These are phyloP conservation scores for Phytophthora niederhauseri DNA, from an alignment of 352 stramenopile species.

Conservation along the genomic window DNA sequence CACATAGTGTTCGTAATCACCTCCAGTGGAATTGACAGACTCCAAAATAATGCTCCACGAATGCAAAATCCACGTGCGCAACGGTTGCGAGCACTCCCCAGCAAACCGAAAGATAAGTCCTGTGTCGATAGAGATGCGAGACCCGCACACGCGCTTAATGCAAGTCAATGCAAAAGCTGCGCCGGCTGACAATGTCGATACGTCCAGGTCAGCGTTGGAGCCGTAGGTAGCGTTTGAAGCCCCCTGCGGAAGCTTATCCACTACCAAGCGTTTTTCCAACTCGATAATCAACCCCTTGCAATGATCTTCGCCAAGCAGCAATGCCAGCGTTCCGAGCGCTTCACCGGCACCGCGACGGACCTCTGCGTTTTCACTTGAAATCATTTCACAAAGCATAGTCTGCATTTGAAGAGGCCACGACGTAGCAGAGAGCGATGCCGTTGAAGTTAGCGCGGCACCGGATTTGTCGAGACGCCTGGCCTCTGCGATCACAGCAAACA, in stretches of 20 bases:
- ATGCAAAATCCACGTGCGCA: conserved; percentile 87
- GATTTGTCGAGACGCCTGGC: conserved; percentile 41
- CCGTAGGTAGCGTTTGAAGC: conserved; percentile 33
- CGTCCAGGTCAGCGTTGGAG: conserved; percentile 40
- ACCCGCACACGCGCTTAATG: conserved; percentile 82
- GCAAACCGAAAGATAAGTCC: conserved; percentile 76
- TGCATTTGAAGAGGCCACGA: conserved; percentile 80
- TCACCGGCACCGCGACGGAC: conserved; percentile 80
- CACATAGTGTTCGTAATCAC: conserved; percentile 86
- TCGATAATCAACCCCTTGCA: conserved; percentile 67
- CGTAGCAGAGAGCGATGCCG: conserved; percentile 30
- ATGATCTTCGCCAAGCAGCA: conserved; percentile 52
- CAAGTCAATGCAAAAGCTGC: conserved; percentile 79
- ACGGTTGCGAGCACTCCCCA: conserved; percentile 66
- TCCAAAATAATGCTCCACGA: conserved; percentile 87
- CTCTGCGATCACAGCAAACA: conserved; percentile 74
- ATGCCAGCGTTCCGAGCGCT: conserved; percentile 64
- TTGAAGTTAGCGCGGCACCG: conserved; percentile 17
- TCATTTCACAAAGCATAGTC: conserved; percentile 82
- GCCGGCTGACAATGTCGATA: conserved; percentile 59
- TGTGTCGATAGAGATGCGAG: conserved; percentile 76
- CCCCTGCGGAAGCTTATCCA: conserved; percentile 57
- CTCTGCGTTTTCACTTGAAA: conserved; percentile 62
- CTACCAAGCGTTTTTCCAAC: conserved; percentile 69
- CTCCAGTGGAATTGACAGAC: conserved; percentile 71